Evolutionary conservation across 768 basidiomycete species (phyloP).

Genomic region (Hydnomerulius pinastri): DNA sequence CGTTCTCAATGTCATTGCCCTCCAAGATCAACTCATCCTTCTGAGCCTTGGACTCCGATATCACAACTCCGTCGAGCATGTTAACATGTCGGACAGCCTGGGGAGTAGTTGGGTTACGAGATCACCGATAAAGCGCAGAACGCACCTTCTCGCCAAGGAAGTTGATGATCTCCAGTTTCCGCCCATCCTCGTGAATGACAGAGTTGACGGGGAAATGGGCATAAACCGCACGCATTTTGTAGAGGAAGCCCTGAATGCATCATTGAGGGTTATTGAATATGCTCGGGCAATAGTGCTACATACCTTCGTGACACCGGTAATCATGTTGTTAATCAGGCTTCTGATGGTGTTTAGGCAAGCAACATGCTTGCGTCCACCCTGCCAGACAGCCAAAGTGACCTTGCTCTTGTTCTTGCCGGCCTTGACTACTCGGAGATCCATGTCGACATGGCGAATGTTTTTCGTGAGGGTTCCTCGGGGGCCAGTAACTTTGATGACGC

Average conservation of each 20-base stretch:
- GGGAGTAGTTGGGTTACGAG: neutral
- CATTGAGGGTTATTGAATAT: conserved; percentile 8
- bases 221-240: conserved; percentile 99
- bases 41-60: conserved; percentile 85
- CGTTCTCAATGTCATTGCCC: conserved; percentile 95
- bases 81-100: conserved; percentile 89
- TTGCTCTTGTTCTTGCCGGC: conserved; percentile 63
- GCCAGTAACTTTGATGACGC: conserved; percentile 88
- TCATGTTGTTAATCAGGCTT: conserved; percentile 96
- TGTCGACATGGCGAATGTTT: conserved; percentile 89
- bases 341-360: conserved; percentile 97
- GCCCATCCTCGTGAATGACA: conserved; percentile 81
- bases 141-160: conserved; percentile 92
- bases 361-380: conserved; percentile 97
- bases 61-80: conserved; percentile 87
- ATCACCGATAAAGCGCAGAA: neutral
- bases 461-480: conserved; percentile 92
- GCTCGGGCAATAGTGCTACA: conserved; percentile 4
- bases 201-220: conserved; percentile 99
- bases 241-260: conserved; percentile 83
- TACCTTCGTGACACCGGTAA: conserved; percentile 95
- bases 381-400: conserved; percentile 95
- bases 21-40: conserved; percentile 94
- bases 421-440: conserved; percentile 88
- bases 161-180: conserved; percentile 86